phyloP scores from a whole-genome alignment of 108 stramenopile species.

The Schizochytrium sp. region DNA sequence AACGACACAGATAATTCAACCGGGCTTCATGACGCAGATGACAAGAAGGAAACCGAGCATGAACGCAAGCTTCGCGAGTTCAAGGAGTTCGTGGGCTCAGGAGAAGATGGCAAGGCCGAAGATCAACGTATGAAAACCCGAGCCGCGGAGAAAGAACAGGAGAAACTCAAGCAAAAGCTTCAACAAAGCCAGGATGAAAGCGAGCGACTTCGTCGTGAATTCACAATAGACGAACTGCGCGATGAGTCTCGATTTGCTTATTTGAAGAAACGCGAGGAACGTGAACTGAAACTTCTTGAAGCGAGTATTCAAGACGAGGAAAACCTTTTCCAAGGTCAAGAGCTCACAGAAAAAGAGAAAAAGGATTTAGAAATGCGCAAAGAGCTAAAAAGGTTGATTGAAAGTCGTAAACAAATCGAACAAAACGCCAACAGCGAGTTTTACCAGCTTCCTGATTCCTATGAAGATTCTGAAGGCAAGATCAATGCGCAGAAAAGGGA shows the following conservation, averaged over 20 bases:
- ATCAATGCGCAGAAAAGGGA: constrained; percentile 72
- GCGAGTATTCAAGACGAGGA: constrained; percentile 91
- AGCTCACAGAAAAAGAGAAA: constrained; percentile 83
- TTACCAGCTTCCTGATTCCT: constrained; percentile 68
- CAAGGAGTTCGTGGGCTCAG: constrained; percentile 25
- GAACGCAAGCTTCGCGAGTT: constrained; percentile 9
- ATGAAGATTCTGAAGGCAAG: constrained; percentile 72
- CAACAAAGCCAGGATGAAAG: constrained; percentile 73
- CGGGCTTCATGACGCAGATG: not conserved
- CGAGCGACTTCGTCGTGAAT: constrained; percentile 64
- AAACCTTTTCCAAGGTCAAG: constrained; percentile 82
- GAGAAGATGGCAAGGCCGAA: constrained; percentile 42
- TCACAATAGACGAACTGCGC: constrained; percentile 83
- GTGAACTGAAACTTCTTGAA: constrained; percentile 89
- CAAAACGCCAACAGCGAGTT: constrained; percentile 71
- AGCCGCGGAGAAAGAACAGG: constrained; percentile 17
- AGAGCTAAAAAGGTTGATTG: constrained; percentile 87
- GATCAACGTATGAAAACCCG: constrained; percentile 25
- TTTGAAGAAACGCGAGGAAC: constrained; percentile 91
- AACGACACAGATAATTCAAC: not conserved
- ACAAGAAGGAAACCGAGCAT: not conserved
- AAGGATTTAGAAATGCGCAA: constrained; percentile 80
- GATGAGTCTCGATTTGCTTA: constrained; percentile 88
- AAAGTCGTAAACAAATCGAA: constrained; percentile 71
- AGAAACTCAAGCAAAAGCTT: constrained; percentile 83